These are phyloP conservation scores for Cystoisospora suis DNA, from an alignment of 169 alveolate genomes.

Conservation along the genomic window DNA sequence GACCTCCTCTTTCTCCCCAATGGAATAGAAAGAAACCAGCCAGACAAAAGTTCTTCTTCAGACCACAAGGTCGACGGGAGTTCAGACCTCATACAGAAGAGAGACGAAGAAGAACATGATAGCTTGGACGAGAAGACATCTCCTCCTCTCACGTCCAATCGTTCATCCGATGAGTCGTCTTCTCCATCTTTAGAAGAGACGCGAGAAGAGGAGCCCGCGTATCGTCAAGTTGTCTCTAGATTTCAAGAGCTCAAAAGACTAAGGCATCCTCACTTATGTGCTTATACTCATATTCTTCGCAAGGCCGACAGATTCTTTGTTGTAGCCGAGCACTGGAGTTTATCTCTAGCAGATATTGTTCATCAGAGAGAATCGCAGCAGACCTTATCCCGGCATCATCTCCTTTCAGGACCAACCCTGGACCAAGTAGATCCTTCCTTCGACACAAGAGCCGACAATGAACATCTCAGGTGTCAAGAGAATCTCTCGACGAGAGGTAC, in stretches of 20 bases:
- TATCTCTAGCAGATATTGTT: constrained; percentile 51
- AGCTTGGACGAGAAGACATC: too few species aligned
- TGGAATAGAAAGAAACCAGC: too few species aligned
- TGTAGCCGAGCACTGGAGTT: constrained; percentile 60
- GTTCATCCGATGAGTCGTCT: background rate
- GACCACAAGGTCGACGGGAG: too few species aligned
- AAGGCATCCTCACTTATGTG: constrained; percentile 60
- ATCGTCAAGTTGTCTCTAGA: constrained; percentile 51
- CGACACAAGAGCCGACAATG: background rate
- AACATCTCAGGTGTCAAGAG: background rate
- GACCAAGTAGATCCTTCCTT: background rate
- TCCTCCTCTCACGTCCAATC: too few species aligned
- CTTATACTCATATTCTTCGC: constrained; percentile 57
- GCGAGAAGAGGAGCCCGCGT: constrained; percentile 17
- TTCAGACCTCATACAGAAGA: too few species aligned
- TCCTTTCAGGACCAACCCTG: background rate
- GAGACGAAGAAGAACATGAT: too few species aligned
- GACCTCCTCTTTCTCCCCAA: too few species aligned
- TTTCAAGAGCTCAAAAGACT: constrained; percentile 50
- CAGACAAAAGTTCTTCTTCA: too few species aligned
- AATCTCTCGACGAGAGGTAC: background rate
- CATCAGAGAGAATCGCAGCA: background rate
- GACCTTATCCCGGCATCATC: background rate
- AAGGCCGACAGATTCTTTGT: constrained; percentile 6
- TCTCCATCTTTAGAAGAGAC: background rate